Evolutionary conservation across 345 rosid species (phyloP).

Genomic region (Cardamine resedifolia): DNA sequence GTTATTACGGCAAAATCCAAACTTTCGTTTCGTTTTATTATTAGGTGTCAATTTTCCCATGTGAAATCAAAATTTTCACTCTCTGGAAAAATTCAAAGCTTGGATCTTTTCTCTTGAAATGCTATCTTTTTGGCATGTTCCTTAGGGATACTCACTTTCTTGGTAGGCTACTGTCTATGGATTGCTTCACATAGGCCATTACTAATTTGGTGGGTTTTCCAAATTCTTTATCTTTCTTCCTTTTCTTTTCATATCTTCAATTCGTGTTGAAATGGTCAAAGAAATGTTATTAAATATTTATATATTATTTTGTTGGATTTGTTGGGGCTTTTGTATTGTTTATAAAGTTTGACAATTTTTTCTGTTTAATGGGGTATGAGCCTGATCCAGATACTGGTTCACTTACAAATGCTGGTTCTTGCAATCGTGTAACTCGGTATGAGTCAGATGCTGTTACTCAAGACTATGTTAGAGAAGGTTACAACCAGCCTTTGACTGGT

Average conservation of each 20-base stretch:
- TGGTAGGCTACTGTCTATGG: too few species aligned
- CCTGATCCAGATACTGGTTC: slow-evolving; percentile 74
- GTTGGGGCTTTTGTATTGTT: background rate
- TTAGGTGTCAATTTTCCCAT: too few species aligned
- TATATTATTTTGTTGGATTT: background rate
- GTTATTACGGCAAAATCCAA: too few species aligned
- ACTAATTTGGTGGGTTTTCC: too few species aligned
- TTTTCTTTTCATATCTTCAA: background rate
- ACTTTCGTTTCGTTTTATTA: too few species aligned
- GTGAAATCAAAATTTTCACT: background rate
- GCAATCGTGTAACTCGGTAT: slow-evolving; percentile 48
- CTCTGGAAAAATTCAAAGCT: background rate
- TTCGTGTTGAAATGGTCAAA: background rate
- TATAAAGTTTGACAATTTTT: background rate
- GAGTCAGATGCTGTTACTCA: slow-evolving; percentile 47
- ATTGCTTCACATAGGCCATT: too few species aligned
- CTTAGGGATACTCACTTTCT: too few species aligned
- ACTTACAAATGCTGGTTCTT: slow-evolving; percentile 54
- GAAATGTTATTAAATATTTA: background rate
- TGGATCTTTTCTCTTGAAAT: background rate
- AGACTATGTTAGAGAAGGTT: slow-evolving; percentile 57
- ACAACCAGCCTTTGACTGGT: too few species aligned
- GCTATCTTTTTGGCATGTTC: too few species aligned
- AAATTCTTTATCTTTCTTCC: background rate
- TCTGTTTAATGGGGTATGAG: slow-evolving; percentile 32